Base-by-base conservation (phyloP, 345 rosid genomes). In the Stellera chamaejasme region DNA sequence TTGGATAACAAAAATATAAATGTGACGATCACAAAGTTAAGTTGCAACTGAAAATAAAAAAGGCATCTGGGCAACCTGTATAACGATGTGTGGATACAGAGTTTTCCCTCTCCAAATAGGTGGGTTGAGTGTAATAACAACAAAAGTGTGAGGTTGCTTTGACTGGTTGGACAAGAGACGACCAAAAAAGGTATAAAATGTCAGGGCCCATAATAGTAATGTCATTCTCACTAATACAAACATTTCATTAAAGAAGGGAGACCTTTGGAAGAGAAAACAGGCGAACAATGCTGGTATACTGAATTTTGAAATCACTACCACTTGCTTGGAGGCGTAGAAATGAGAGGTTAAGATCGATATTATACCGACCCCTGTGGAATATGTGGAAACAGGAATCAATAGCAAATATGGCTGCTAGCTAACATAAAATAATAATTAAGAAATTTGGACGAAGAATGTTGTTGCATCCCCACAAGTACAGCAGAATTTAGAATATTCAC, bases 301-400 rank as follows among this genome's bases (percentile, higher is more conserved):
- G 97, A 64, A 89, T 86, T 76, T 89, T 89, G 72, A 89, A 89
- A 75, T 89, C 97, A 67, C 86, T 89, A 58, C 92, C 97, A 75
- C 83, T 95, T 61, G 95, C 97, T 79, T 76, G 86, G 52, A 86
- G 79, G 42, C 88, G 87, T 65, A 90, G 67, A 71, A 89, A 86
- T 53, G 97, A 90, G 45, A 74, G 72, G 67, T 90, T 92, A 71
- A 90, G 92, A 70, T 90, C 95, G 61, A 90, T 92, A 74, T 76
- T 84, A 69, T 86, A 86, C 56, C 95, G 95, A 68, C 97, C 97
- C 88, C 97, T 89, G 63, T 89, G 63, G 26, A 61, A 1, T 32
- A 32, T 32, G 39, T 32, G 39, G 5, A 32, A 32, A 32, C 0
- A 32, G 9, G 5, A 32, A 32, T 32, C 7, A 32, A 32, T 32